phyloP scores from a whole-genome alignment of 768 basidiomycete species.

The Mrakia frigida region DNA sequence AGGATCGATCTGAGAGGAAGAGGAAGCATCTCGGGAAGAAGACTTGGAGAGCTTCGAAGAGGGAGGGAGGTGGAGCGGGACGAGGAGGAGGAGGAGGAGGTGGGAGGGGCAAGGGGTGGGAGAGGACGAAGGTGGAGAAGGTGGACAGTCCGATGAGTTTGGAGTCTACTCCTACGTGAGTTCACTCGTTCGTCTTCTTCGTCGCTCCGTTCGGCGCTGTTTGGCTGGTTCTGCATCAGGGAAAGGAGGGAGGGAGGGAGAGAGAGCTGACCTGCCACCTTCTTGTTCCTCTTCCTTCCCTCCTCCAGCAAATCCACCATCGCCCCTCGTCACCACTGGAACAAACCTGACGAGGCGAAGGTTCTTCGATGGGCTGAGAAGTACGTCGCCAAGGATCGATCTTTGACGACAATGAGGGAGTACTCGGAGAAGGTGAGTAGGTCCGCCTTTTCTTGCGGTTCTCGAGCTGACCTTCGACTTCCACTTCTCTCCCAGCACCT shows the following conservation, averaged over 20 bases:
- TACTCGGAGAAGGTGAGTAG: background rate
- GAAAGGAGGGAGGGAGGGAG: too few relatives aligned
- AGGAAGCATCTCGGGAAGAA: too few relatives aligned
- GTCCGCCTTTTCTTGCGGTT: background rate
- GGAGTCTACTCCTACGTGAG: background rate
- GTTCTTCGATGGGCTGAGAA: background rate
- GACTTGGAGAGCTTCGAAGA: too few relatives aligned
- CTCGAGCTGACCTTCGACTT: background rate
- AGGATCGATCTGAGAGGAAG: too few relatives aligned
- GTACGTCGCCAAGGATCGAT: background rate
- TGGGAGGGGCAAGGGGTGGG: background rate
- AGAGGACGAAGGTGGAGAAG: background rate
- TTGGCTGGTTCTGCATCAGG: too few relatives aligned
- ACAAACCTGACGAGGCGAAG: background rate
- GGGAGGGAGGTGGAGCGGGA: too few relatives aligned
- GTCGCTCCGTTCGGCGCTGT: too few relatives aligned
- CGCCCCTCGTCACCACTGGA: background rate
- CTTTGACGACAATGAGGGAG: background rate
- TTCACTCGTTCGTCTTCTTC: background rate
- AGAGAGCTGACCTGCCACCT: too few relatives aligned
- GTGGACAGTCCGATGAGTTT: too few relatives aligned
- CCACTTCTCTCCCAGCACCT: background rate
- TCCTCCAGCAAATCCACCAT: background rate
- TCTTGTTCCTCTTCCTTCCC: too few relatives aligned
- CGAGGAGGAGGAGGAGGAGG: too few relatives aligned